Conservation (phyloP, 768 basidiomycete genomes). For the Rhodotorula taiwanensis region DNA sequence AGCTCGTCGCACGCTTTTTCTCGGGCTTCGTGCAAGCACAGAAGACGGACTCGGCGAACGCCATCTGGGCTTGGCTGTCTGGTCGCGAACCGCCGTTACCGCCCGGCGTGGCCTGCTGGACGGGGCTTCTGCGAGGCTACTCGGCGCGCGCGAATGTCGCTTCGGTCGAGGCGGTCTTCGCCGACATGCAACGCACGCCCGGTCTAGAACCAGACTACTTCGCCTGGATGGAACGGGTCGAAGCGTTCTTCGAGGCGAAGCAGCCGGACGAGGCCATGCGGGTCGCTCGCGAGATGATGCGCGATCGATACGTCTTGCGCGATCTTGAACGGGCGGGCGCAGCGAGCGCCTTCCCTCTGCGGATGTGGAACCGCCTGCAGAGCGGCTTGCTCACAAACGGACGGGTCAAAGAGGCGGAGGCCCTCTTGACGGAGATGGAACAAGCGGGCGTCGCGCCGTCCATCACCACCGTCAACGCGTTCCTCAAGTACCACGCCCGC, state of each 20-base stretch:
- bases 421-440: conserved; percentile 48
- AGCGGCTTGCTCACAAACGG: conserved; percentile 55
- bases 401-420: conserved; percentile 45
- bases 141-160: conserved; percentile 52
- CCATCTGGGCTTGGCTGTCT: conserved; percentile 64
- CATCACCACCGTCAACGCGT: conserved; percentile 70
- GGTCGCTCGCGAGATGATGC: conserved; percentile 47
- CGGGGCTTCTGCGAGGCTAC: conserved; percentile 61
- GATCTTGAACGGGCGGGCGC: conserved; percentile 53
- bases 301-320: conserved; percentile 52
- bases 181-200: conserved; percentile 53
- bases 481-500: conserved; percentile 63
- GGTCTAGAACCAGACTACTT: conserved; percentile 57
- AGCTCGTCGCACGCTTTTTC: conserved; percentile 61
- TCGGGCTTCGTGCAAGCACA: conserved; percentile 57
- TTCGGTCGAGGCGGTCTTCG: conserved; percentile 59
- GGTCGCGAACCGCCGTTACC: conserved; percentile 47
- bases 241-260: conserved; percentile 50
- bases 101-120: conserved; percentile 63
- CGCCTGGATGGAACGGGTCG: conserved; percentile 64
- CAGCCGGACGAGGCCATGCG: conserved; percentile 27
- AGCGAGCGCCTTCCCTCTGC: conserved; percentile 40
- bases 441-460: conserved; percentile 59
- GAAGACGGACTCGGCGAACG: conserved; percentile 55
- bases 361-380: conserved; percentile 64